Conservation (phyloP, 176 grass and related monocot genomes). For the Ensete ventricosum region DNA sequence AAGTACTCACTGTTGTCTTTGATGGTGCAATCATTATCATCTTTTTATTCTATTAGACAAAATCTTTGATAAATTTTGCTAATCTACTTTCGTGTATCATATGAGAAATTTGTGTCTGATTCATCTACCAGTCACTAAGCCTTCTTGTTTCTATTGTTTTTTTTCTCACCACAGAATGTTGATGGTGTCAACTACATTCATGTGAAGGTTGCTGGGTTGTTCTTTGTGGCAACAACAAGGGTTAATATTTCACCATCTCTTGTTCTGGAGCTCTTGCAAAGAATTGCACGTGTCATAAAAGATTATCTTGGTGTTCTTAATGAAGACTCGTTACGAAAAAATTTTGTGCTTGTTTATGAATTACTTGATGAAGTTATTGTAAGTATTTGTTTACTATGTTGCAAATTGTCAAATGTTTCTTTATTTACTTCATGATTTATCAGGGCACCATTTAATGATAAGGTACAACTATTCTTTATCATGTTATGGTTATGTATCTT, state of each 20-base stretch:
- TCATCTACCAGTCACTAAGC: conserved; percentile 14
- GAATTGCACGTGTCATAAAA: conserved; percentile 94
- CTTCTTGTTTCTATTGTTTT: neutral
- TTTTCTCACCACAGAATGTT: conserved; percentile 52
- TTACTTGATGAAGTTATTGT: conserved; percentile 99
- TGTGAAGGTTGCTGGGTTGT: conserved; percentile 81
- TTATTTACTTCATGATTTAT: neutral
- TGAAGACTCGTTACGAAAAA: conserved; percentile 87
- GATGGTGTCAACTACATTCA: conserved; percentile 99
- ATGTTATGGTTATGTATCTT: neutral
- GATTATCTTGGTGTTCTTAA: conserved; percentile 91
- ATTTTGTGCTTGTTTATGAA: conserved; percentile 95
- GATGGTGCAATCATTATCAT: no score
- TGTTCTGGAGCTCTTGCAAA: conserved; percentile 95
- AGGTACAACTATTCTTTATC: neutral
- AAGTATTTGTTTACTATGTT: conserved; percentile 27
- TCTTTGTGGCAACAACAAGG: conserved; percentile 97
- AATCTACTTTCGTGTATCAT: no score
- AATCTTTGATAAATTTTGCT: neutral
- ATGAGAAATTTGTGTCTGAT: neutral
- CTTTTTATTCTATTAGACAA: no score
- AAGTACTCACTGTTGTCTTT: no score
- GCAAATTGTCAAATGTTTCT: neutral
- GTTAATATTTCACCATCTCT: conserved; percentile 90
- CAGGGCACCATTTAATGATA: neutral